These are phyloP conservation scores for Coccomyxa sp. DNA, from an alignment of 139 green algal species.

Conservation along the genomic window DNA sequence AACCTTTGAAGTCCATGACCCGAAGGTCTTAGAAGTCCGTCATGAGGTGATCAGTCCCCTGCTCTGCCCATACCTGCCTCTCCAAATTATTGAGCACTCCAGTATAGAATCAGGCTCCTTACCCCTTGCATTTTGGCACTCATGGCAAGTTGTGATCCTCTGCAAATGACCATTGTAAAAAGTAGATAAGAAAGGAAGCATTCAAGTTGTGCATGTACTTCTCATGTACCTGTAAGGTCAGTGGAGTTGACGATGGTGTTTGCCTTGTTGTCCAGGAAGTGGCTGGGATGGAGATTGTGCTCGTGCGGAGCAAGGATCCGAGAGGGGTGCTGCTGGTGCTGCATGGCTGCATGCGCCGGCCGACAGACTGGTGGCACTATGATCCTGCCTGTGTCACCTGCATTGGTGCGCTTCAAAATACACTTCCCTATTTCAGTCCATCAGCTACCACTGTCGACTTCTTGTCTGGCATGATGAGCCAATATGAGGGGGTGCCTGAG, in stretches of 20 bases:
- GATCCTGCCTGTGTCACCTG: background rate
- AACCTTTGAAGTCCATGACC: background rate
- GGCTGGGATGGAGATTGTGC: background rate
- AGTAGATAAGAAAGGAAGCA: too few species aligned
- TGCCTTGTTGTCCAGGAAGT: background rate
- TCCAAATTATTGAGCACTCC: background rate
- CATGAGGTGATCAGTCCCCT: background rate
- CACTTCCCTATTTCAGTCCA: background rate
- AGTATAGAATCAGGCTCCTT: background rate
- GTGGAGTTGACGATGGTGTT: too few species aligned
- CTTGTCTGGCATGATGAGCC: too few species aligned
- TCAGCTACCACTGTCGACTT: too few species aligned
- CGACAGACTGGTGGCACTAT: background rate
- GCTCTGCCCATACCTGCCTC: background rate
- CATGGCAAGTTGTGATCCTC: too few species aligned
- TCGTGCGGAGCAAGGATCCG: background rate
- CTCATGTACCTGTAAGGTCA: too few species aligned
- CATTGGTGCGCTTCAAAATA: background rate
- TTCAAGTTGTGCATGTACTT: too few species aligned
- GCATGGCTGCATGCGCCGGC: background rate
- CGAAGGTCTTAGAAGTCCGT: background rate
- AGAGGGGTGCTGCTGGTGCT: background rate
- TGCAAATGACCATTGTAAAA: too few species aligned
- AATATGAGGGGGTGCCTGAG: too few species aligned
- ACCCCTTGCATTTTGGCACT: too few species aligned